Evolutionary conservation across 352 stramenopile species (phyloP).

Genomic region (Phytopythium oedochilum): DNA sequence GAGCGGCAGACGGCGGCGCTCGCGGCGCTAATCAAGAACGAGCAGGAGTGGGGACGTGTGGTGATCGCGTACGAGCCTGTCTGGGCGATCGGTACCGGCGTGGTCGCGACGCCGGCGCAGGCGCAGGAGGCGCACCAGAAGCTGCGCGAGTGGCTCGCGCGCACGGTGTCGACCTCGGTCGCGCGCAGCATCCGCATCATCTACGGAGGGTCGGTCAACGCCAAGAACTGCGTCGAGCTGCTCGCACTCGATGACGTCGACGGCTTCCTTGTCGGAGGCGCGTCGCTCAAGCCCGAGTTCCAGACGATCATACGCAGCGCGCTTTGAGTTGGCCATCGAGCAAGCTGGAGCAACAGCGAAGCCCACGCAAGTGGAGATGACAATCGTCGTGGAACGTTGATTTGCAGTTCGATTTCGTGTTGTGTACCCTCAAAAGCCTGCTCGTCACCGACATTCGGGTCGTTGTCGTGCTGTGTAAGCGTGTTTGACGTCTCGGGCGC

Average conservation of each 20-base stretch:
- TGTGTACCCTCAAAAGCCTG: conserved; percentile 6
- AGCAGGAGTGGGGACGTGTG: conserved; percentile 73
- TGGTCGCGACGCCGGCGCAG: conserved; percentile 94
- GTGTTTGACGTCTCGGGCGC: background rate
- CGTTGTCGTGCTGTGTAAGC: background rate
- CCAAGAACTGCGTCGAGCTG: conserved; percentile 86
- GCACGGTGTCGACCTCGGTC: conserved; percentile 62
- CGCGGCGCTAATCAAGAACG: conserved; percentile 78
- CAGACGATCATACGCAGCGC: conserved; percentile 77
- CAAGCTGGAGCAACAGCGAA: too few relatives aligned
- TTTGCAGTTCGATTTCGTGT: background rate
- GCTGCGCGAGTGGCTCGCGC: conserved; percentile 68
- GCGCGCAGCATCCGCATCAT: conserved; percentile 82
- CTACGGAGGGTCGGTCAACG: conserved; percentile 93
- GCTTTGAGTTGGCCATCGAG: conserved; percentile 19
- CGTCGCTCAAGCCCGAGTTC: conserved; percentile 92
- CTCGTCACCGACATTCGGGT: background rate
- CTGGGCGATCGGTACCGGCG: conserved; percentile 97
- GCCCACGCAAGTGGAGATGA: background rate
- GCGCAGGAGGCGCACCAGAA: conserved; percentile 92
- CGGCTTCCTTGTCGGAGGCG: conserved; percentile 93
- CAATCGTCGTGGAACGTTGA: background rate
- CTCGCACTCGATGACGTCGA: conserved; percentile 85
- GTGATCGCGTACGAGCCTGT: conserved; percentile 97
- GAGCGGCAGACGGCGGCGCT: conserved; percentile 94